phyloP scores from a whole-genome alignment of 2,329 filamentous ascomycete species.

The Diaporthe aspalathi region DNA sequence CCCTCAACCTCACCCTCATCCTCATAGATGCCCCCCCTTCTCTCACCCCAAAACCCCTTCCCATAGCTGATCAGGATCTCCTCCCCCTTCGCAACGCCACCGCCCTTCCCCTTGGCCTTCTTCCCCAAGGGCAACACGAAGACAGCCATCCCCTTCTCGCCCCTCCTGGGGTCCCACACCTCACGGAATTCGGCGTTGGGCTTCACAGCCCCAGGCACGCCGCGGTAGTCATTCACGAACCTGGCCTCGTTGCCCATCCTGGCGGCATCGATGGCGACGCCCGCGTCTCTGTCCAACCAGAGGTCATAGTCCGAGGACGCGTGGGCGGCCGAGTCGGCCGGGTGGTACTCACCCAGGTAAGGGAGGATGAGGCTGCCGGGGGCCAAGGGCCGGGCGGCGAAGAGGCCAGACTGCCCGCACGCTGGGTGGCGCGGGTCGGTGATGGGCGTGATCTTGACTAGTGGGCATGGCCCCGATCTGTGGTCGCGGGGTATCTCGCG shows the following conservation, averaged over 20 bases:
- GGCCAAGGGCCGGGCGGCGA: slow-evolving; percentile 64
- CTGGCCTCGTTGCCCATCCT: slow-evolving; percentile 71
- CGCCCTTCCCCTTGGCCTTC: slow-evolving; percentile 42
- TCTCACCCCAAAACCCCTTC: slow-evolving; percentile 73
- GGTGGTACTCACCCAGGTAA: slow-evolving; percentile 71
- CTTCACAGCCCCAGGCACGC: slow-evolving; percentile 57
- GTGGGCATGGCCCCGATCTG: slow-evolving; percentile 57
- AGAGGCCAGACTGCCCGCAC: slow-evolving; percentile 68
- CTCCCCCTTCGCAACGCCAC: slow-evolving; percentile 65
- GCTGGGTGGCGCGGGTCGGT: slow-evolving; percentile 65
- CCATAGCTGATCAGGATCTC: slow-evolving; percentile 76
- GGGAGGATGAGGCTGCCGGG: slow-evolving; percentile 69
- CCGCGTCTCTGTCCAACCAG: slow-evolving; percentile 68
- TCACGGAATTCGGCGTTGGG: slow-evolving; percentile 70
- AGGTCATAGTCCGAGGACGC: slow-evolving; percentile 72
- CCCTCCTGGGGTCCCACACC: slow-evolving; percentile 64
- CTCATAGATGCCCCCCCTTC: slow-evolving; percentile 50
- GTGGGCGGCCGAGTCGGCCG: slow-evolving; percentile 50
- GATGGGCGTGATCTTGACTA: slow-evolving; percentile 67
- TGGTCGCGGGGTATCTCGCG: slow-evolving; percentile 50
- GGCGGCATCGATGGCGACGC: slow-evolving; percentile 71
- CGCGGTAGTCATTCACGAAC: slow-evolving; percentile 75
- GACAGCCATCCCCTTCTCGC: slow-evolving; percentile 67
- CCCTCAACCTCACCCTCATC: not conserved
- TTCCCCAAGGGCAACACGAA: slow-evolving; percentile 62